Conservation (phyloP, 2,329 filamentous ascomycete species). For the Hawksworthiomyces lignivorus region DNA sequence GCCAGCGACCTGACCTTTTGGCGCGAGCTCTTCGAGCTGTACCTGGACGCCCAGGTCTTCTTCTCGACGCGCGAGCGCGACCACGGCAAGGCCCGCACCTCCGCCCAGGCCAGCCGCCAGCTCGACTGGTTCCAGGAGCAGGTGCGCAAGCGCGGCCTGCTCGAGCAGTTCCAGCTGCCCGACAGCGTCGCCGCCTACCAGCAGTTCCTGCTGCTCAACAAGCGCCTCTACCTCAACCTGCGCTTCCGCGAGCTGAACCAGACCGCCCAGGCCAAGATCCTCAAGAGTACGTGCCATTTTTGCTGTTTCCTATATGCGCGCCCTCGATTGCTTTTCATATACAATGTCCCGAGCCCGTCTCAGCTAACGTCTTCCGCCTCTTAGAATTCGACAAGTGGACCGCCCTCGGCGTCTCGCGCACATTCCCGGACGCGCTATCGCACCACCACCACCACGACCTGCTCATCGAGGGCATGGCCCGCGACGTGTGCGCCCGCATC, state of each 20-base stretch:
- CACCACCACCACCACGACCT: conserved; percentile 48
- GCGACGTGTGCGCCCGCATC: conserved; percentile 67
- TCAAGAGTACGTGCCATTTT: conserved; percentile 82
- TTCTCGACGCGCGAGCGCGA: conserved; percentile 70
- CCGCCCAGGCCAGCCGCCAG: conserved; percentile 56
- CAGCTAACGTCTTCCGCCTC: too few relatives aligned
- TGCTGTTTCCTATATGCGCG: too few relatives aligned
- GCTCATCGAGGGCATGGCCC: conserved; percentile 61
- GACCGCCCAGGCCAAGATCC: conserved; percentile 69
- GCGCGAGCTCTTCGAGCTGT: conserved; percentile 76
- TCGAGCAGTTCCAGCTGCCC: conserved; percentile 55
- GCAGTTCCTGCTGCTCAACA: conserved; percentile 66
- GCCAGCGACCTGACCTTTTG: conserved; percentile 62
- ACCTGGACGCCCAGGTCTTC: conserved; percentile 72
- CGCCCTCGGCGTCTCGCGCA: conserved; percentile 58
- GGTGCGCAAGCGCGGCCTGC: conserved; percentile 51
- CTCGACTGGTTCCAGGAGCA: conserved; percentile 66
- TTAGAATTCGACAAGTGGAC: conserved; percentile 82
- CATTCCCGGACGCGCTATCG: conserved; percentile 52
- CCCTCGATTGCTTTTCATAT: too few relatives aligned
- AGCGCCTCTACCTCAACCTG: conserved; percentile 67
- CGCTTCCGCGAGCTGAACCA: conserved; percentile 81
- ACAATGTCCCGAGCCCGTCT: too few relatives aligned
- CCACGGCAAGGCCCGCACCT: conserved; percentile 55
- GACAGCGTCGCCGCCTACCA: conserved; percentile 58